phyloP scores from a whole-genome alignment of 2,329 filamentous ascomycete species.

The Diaporthe aspalathi region DNA sequence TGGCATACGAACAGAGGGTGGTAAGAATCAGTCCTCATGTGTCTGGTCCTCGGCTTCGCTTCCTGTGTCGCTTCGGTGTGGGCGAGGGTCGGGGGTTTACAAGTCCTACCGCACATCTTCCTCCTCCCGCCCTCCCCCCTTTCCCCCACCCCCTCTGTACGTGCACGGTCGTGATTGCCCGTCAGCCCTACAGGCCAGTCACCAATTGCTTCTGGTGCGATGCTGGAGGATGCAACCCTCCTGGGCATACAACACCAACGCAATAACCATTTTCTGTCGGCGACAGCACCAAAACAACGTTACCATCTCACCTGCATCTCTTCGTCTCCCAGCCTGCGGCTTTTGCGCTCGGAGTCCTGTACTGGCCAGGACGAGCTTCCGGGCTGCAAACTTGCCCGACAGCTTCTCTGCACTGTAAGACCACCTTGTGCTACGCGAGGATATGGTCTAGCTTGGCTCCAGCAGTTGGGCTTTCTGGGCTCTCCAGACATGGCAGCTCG shows the following conservation, averaged over 20 bases:
- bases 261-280: neutral
- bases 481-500: neutral
- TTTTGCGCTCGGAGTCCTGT: neutral
- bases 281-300: constrained; percentile 4
- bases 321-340: neutral
- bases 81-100: neutral
- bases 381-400: constrained; percentile 12
- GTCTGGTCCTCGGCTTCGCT: neutral
- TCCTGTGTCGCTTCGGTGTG: constrained; percentile 4
- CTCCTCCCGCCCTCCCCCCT: neutral
- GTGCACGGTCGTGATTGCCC: neutral
- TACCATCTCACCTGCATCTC: constrained; percentile 13
- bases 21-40: neutral
- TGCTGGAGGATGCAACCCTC: neutral
- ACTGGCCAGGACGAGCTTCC: constrained; percentile 21
- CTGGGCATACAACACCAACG: neutral
- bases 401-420: constrained; percentile 17
- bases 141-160: too few species aligned
- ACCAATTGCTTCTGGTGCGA: neutral
- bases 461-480: neutral
- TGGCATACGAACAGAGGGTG: neutral
- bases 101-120: constrained; percentile 13
- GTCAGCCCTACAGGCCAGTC: constrained; percentile 12
- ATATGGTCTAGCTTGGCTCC: neutral
- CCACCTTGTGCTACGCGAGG: constrained; percentile 17